A percentile compares a stretch with the other conserved stretches of the same genome.
phyloP scores from a whole-genome alignment of 1,284 basidiomycete species.

The Trichosporon coremiiforme region DNA sequence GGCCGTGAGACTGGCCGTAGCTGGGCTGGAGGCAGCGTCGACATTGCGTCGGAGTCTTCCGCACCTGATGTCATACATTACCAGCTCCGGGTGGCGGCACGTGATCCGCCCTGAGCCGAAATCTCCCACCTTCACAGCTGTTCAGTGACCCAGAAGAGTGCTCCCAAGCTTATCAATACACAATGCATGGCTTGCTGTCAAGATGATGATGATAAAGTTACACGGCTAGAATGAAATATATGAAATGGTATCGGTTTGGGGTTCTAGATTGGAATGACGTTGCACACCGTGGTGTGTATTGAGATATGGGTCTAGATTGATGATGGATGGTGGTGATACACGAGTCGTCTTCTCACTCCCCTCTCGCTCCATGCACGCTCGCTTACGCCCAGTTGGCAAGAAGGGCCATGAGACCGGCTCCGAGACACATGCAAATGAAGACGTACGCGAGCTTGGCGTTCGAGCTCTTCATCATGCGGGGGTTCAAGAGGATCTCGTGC shows the following conservation, averaged over 20 bases:
- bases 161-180: background rate
- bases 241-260: background rate
- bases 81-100: background rate
- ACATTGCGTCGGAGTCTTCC: background rate
- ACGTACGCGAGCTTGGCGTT: slow-evolving; percentile 69
- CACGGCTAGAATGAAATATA: background rate
- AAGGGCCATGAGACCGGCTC: slow-evolving; percentile 79
- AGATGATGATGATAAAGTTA: background rate
- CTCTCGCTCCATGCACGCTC: background rate
- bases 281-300: background rate
- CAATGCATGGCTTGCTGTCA: slow-evolving; percentile 11
- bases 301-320: background rate
- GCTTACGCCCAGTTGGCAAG: slow-evolving; percentile 77
- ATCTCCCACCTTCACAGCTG: background rate
- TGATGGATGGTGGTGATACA: background rate
- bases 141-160: too few relatives aligned
- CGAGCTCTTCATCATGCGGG: slow-evolving; percentile 72
- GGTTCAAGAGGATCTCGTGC: slow-evolving; percentile 88
- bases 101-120: background rate
- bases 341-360: background rate
- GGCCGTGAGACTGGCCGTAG: background rate
- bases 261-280: background rate
- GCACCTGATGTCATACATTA: background rate
- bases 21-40: too few relatives aligned
- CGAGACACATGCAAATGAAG: slow-evolving; percentile 70